Conservation (phyloP, 192 early-diverging fungal genomes). For the Chytriomyces sp. region DNA sequence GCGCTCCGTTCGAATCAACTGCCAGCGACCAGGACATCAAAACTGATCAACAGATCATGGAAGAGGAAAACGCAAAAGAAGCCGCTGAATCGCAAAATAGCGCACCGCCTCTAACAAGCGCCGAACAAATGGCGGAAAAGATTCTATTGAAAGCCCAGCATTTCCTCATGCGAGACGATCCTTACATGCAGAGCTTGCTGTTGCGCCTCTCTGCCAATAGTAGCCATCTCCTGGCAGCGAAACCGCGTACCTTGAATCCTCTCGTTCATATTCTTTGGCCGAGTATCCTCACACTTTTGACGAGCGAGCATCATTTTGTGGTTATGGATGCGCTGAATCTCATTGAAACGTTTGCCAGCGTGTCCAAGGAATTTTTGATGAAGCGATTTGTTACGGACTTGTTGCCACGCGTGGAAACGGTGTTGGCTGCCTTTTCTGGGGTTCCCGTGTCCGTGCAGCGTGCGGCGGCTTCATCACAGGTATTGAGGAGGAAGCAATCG, state of each 20-base stretch:
- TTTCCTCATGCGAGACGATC: constrained; percentile 31
- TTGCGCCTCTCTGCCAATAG: constrained; percentile 28
- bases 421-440: background rate
- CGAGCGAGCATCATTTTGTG: constrained; percentile 41
- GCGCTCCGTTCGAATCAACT: background rate
- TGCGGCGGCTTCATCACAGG: too few relatives aligned
- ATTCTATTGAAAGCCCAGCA: constrained; percentile 37
- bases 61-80: constrained; percentile 12
- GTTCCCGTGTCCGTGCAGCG: too few relatives aligned
- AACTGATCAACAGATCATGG: background rate
- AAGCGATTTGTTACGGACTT: constrained; percentile 25
- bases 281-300: constrained; percentile 21
- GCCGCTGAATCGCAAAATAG: background rate
- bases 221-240: constrained; percentile 16
- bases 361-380: background rate
- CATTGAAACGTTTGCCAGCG: constrained; percentile 17
- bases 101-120: background rate
- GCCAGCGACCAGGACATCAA: background rate
- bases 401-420: constrained; percentile 13
- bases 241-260: constrained; percentile 33
- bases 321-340: constrained; percentile 40
- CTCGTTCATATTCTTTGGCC: constrained; percentile 49
- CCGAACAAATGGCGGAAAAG: constrained; percentile 38
- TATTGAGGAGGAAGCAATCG: background rate
- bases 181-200: constrained; percentile 29